Evolutionary conservation across 2,329 filamentous ascomycete genomes (phyloP).

Genomic region (Septoria petroselini): DNA sequence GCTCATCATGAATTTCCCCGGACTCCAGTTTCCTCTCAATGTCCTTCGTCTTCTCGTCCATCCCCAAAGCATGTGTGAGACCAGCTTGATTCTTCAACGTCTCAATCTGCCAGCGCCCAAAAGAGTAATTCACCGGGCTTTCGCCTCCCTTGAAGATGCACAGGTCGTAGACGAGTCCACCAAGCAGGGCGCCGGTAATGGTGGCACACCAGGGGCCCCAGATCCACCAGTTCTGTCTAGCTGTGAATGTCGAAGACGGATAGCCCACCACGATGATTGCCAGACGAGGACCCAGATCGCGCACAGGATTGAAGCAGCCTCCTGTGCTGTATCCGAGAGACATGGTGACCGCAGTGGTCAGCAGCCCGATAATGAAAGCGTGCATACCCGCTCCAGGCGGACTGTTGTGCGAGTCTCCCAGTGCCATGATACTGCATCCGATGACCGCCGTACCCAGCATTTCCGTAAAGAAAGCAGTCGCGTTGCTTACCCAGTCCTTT

Average conservation of each 20-base stretch:
- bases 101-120: conserved; percentile 31
- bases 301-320: conserved; percentile 49
- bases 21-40: conserved; percentile 23
- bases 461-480: conserved; percentile 50
- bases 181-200: conserved; percentile 43
- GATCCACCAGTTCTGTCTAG: conserved; percentile 46
- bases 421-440: conserved; percentile 42
- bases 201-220: conserved; percentile 47
- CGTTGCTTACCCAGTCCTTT: conserved; percentile 28
- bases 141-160: conserved; percentile 52
- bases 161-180: conserved; percentile 50
- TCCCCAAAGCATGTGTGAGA: conserved; percentile 23
- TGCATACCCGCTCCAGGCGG: conserved; percentile 51
- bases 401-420: conserved; percentile 33
- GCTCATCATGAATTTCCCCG: conserved; percentile 16
- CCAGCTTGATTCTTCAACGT: conserved; percentile 24
- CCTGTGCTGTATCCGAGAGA: conserved; percentile 50
- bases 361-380: conserved; percentile 49
- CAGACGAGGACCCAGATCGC: conserved; percentile 52
- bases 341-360: conserved; percentile 41
- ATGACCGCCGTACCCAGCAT: conserved; percentile 38
- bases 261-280: conserved; percentile 49
- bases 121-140: conserved; percentile 51
- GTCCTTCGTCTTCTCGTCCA: conserved; percentile 17
- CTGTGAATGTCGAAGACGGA: conserved; percentile 36